Evolutionary conservation across 83 land plant species (phyloP), one percentile per base, ranked within the genome.

Genomic region (Diphasiastrum complanatum): DNA sequence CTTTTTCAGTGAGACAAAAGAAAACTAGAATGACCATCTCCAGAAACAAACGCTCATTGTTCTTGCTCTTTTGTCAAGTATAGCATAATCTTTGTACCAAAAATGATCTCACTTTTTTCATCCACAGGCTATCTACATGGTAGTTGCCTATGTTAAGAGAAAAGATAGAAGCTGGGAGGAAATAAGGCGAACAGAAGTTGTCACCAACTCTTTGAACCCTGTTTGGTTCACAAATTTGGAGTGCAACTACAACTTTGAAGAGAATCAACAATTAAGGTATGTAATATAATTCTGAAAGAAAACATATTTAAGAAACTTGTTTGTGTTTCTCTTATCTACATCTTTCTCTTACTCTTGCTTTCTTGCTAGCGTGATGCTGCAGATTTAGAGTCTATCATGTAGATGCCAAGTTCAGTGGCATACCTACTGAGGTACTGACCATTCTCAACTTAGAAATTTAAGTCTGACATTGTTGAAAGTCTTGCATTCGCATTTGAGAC

Each of bases 121-220:
- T n/a, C n/a, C n/a, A n/a, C n/a, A n/a, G n/a, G n/a, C n/a, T n/a
- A n/a, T n/a, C n/a, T n/a, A n/a, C 28, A 81, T 90, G 92, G 76
- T 77, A 31, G 89, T 90, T 73, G 50, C 78, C n/a, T 83, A 73
- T 60, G 47, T 64, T 24, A 79, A 75, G 68, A 68, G 61, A 63
- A 72, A 49, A 62, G 84, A 90, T 78, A 92, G 92, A 47, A 49
- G 64, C 33, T 67, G 83, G 51, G 79, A 76, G 65, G 97, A 91
- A 51, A 70, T 87, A 45, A 81, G 85, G 4, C 90, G 97, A n/a
- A 87, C 96, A 35, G 97, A 91, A 91, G 87, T 88, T 25, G 60
- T 87, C 2, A 60, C 73, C 16, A 91, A 87, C 72, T 78, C 91
- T 24, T 51, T 88, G 22, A 76, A 76, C 60, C 96, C 96, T 38